Conservation (phyloP, 257 asterid genomes). For the Prunella vulgaris region DNA sequence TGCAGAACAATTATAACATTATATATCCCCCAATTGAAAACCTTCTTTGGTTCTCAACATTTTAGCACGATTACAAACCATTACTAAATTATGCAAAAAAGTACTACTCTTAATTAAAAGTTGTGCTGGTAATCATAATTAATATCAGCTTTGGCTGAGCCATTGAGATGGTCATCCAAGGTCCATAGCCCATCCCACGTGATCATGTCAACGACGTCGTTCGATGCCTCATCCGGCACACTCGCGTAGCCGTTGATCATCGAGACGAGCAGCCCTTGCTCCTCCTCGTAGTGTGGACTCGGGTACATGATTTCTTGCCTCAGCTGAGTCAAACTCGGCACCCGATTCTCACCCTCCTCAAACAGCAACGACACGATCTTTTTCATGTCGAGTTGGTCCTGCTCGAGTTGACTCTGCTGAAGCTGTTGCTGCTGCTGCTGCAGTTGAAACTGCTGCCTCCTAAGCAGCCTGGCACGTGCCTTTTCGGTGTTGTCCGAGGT, state of each 20-base stretch:
- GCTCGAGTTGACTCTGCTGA: conserved; percentile 34
- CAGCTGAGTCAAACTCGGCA: conserved; percentile 25
- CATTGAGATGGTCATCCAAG: conserved; percentile 46
- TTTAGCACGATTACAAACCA: conserved; percentile 6
- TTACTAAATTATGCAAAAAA: neutral
- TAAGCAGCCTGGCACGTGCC: conserved; percentile 37
- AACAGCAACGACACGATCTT: conserved; percentile 35
- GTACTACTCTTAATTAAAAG: conserved; percentile 24
- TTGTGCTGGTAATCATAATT: conserved; percentile 12
- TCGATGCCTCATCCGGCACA: conserved; percentile 28
- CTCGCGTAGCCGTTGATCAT: conserved; percentile 33
- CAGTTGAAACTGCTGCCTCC: conserved; percentile 60
- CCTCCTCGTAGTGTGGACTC: conserved; percentile 20
- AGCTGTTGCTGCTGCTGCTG: conserved; percentile 47
- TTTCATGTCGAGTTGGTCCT: conserved; percentile 36
- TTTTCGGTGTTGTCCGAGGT: conserved; percentile 35
- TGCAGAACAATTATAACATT: neutral
- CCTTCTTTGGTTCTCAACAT: conserved; percentile 39
- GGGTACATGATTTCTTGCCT: conserved; percentile 37
- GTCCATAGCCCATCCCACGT: conserved; percentile 75
- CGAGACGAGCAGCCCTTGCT: conserved; percentile 18
- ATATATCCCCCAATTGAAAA: conserved; percentile 21
- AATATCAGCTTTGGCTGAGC: conserved; percentile 28
- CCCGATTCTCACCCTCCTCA: conserved; percentile 31
- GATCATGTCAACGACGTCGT: conserved; percentile 29